These are phyloP conservation scores for Globisporangium alternatum DNA, from an alignment of 352 stramenopile genomes.

Conservation along the genomic window DNA sequence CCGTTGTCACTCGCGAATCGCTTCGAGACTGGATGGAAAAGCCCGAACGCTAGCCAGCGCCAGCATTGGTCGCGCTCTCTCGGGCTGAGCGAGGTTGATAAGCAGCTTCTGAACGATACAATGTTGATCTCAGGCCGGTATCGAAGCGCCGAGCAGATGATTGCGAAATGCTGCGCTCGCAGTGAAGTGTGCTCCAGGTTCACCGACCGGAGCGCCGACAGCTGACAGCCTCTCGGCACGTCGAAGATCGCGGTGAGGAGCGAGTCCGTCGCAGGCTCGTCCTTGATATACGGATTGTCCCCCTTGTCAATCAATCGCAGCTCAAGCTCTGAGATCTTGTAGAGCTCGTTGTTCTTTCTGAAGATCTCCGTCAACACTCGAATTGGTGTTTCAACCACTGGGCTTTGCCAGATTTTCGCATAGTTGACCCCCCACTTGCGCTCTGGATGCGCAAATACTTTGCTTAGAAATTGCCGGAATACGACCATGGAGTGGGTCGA, in stretches of 20 bases:
- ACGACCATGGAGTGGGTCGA: not conserved
- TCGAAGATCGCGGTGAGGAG: too few relatives aligned
- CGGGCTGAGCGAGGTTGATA: not conserved
- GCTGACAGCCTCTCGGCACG: not conserved
- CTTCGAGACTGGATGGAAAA: not conserved
- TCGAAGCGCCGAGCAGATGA: not conserved
- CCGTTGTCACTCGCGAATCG: not conserved
- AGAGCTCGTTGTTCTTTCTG: not conserved
- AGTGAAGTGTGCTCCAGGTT: not conserved
- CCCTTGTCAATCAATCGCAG: not conserved
- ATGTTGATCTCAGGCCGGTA: not conserved
- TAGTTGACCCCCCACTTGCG: not conserved
- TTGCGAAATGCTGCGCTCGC: not conserved
- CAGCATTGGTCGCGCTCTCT: not conserved
- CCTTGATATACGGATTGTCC: too few relatives aligned
- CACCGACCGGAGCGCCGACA: not conserved
- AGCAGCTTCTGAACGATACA: not conserved
- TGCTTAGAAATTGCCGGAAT: not conserved
- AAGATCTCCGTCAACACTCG: not conserved
- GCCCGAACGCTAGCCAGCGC: constrained; percentile 7
- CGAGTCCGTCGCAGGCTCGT: too few relatives aligned
- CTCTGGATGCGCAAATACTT: not conserved
- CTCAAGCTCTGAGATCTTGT: not conserved
- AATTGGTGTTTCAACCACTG: not conserved
- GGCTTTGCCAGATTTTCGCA: not conserved